Evolutionary conservation across 164 flowering plant species (phyloP).

Genomic region (Litsea cubeba): DNA sequence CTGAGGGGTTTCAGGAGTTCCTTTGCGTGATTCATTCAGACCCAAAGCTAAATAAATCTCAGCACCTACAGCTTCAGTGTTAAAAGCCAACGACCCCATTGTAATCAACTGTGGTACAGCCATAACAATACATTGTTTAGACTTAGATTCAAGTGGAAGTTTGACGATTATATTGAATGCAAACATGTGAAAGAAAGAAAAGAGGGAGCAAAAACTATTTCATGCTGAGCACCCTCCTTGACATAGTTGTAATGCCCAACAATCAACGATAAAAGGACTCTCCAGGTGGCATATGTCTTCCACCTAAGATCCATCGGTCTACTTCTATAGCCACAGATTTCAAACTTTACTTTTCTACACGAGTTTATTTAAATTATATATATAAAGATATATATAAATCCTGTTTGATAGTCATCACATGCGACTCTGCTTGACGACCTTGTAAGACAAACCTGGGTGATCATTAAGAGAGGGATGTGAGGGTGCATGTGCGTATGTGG

Average conservation of each 20-base stretch:
- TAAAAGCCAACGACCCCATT: slow-evolving; percentile 44
- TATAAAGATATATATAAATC: no score
- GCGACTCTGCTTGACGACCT: no score
- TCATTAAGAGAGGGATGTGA: no score
- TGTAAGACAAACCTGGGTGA: no score
- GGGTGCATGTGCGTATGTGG: no score
- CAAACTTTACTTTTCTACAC: neutral
- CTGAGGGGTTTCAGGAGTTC: slow-evolving; percentile 38
- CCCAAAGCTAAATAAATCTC: slow-evolving; percentile 50
- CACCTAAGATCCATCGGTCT: neutral
- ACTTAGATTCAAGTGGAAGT: no score
- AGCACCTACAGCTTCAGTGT: slow-evolving; percentile 24
- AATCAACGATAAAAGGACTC: neutral
- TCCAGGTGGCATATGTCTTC: neutral
- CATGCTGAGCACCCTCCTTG: no score
- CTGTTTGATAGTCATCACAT: no score
- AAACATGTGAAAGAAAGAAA: neutral
- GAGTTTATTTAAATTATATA: no score
- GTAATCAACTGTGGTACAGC: slow-evolving; percentile 6
- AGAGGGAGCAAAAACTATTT: neutral
- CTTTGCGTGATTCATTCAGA: slow-evolving; percentile 35
- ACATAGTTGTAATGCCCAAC: neutral
- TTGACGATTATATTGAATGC: neutral
- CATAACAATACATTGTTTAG: slow-evolving; percentile 2
- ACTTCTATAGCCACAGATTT: neutral